These are phyloP conservation scores for Taxillus chinensis DNA, from an alignment of 164 flowering plant genomes.

Conservation along the genomic window DNA sequence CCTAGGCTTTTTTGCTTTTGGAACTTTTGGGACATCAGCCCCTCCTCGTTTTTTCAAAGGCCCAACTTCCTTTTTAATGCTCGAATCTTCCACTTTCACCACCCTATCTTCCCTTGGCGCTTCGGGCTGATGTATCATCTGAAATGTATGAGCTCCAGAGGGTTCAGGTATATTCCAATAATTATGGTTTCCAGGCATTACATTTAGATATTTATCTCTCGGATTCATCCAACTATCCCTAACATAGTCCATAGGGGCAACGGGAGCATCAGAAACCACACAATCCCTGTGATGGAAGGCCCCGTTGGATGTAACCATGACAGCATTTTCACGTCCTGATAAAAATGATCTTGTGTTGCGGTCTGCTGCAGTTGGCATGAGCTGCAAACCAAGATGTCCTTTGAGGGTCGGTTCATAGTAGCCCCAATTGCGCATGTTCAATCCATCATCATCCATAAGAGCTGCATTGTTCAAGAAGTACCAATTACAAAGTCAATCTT, in stretches of 20 bases:
- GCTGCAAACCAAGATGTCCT: conserved; percentile 60
- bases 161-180: conserved; percentile 36
- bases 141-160: conserved; percentile 36
- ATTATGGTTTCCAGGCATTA: conserved; percentile 24
- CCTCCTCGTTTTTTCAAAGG: conserved; percentile 36
- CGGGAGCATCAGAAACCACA: conserved; percentile 29
- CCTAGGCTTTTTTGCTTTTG: conserved; percentile 49
- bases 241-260: conserved; percentile 33
- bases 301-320: conserved; percentile 39
- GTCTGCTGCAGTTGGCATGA: conserved; percentile 53
- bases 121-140: conserved; percentile 42
- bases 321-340: conserved; percentile 38
- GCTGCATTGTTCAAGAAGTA: conserved; percentile 1
- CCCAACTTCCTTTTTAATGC: conserved; percentile 27
- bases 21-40: conserved; percentile 29
- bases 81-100: conserved; percentile 28
- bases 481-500: neutral
- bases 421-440: conserved; percentile 73
- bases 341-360: conserved; percentile 46
- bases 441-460: conserved; percentile 64
- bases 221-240: conserved; percentile 53
- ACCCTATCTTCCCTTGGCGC: conserved; percentile 22
- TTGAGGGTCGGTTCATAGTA: conserved; percentile 57
- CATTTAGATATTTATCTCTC: conserved; percentile 41
- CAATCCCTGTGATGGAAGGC: conserved; percentile 40